phyloP scores from a whole-genome alignment of 2,329 filamentous ascomycete genomes.

The Fusarium compactum region DNA sequence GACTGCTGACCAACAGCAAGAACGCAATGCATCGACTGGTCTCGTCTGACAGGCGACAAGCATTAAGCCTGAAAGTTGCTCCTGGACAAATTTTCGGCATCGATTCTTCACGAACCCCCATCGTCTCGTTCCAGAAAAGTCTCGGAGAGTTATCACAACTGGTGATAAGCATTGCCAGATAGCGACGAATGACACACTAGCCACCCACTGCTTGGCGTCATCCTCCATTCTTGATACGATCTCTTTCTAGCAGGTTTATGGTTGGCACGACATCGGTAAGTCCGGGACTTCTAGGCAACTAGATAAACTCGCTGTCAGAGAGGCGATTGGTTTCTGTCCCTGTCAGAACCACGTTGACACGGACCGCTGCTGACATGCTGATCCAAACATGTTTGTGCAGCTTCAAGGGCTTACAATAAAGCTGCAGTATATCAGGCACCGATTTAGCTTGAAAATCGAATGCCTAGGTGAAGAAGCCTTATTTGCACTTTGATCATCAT shows the following conservation, averaged over 20 bases:
- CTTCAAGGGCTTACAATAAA: background rate
- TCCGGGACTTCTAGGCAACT: constrained; percentile 7
- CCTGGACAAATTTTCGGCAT: background rate
- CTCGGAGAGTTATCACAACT: background rate
- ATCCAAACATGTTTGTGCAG: background rate
- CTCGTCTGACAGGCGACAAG: background rate
- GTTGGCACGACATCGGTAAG: constrained; percentile 2
- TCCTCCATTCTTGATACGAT: background rate
- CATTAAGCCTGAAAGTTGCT: constrained; percentile 6
- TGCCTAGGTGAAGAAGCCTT: background rate
- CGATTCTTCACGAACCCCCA: background rate
- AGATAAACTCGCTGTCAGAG: background rate
- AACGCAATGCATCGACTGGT: background rate
- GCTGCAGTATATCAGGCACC: background rate
- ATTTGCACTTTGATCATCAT: background rate
- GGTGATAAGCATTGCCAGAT: constrained; percentile 16
- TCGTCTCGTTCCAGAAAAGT: background rate
- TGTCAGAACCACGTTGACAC: background rate
- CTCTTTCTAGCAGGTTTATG: background rate
- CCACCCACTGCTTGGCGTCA: constrained; percentile 11
- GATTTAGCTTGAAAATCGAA: background rate
- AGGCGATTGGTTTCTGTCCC: background rate
- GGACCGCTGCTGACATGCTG: constrained; percentile 9
- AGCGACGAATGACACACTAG: constrained; percentile 16
- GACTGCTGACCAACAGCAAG: background rate